A percentile compares a stretch with the other conserved stretches of the same genome.
phyloP scores from a whole-genome alignment of 441 rosid species.

The Jatropha podagrica region DNA sequence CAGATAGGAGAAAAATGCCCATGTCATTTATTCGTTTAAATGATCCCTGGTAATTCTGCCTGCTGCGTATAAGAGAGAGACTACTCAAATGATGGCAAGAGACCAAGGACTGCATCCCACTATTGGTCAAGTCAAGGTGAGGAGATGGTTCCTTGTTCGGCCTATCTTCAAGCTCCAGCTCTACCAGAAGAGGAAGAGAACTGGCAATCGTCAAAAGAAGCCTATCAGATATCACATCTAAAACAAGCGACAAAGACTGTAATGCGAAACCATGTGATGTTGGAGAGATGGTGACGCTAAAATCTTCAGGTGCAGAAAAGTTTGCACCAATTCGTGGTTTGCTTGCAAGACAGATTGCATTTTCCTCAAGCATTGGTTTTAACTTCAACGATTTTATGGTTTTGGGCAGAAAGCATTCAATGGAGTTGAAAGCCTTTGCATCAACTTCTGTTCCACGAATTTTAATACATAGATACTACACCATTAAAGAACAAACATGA shows the following conservation, averaged over 20 bases:
- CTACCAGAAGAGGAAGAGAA: slow-evolving; percentile 46
- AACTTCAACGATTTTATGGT: slow-evolving; percentile 50
- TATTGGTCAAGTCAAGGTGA: slow-evolving; percentile 46
- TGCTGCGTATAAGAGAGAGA: slow-evolving; percentile 53
- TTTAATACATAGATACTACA: slow-evolving; percentile 52
- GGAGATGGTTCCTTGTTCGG: slow-evolving; percentile 43
- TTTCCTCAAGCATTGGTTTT: slow-evolving; percentile 44
- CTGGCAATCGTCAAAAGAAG: slow-evolving; percentile 42
- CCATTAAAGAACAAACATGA: slow-evolving; percentile 24
- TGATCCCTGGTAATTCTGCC: slow-evolving; percentile 43
- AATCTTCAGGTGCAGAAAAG: slow-evolving; percentile 21
- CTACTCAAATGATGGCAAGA: slow-evolving; percentile 40
- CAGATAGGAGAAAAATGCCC: slow-evolving; percentile 63
- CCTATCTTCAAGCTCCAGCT: slow-evolving; percentile 62
- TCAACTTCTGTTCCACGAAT: slow-evolving; percentile 42
- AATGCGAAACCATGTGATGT: slow-evolving; percentile 30
- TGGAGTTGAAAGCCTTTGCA: slow-evolving; percentile 32
- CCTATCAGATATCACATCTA: slow-evolving; percentile 53
- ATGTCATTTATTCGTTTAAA: slow-evolving; percentile 69
- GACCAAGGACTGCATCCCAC: slow-evolving; percentile 51
- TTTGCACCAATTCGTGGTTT: slow-evolving; percentile 27
- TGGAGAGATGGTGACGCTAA: slow-evolving; percentile 25
- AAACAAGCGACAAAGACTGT: slow-evolving; percentile 56
- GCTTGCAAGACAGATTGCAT: slow-evolving; percentile 40
- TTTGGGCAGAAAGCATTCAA: slow-evolving; percentile 38